phyloP scores from a whole-genome alignment of 352 stramenopile genomes.

The Hyaloperonospora arabidopsidis region DNA sequence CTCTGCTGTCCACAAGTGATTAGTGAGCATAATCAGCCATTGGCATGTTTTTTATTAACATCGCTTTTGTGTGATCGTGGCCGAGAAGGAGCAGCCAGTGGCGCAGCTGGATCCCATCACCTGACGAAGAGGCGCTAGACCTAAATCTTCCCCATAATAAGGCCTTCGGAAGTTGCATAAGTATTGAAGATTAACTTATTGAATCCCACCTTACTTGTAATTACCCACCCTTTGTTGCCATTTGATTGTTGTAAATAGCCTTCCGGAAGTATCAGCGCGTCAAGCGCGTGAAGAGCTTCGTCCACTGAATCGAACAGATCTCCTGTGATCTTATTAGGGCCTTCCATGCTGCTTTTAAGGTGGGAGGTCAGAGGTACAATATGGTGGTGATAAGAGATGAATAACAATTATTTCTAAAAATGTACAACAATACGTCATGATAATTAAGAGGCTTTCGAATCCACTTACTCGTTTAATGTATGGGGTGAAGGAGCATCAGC shows the following conservation, averaged over 20 bases:
- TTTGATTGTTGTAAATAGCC: constrained; percentile 1
- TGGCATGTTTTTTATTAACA: background rate
- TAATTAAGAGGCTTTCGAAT: no score
- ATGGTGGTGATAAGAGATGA: no score
- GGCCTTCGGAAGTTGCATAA: background rate
- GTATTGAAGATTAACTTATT: background rate
- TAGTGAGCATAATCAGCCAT: background rate
- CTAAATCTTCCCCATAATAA: background rate
- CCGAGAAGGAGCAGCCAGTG: background rate
- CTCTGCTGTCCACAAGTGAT: background rate
- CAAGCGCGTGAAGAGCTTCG: background rate
- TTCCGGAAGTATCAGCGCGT: background rate
- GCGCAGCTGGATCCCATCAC: background rate
- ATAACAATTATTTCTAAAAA: no score
- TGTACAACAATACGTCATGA: no score
- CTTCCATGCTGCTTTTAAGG: background rate
- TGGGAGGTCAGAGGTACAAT: background rate
- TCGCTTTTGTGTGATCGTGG: background rate
- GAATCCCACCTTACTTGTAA: background rate
- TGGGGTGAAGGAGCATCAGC: no score
- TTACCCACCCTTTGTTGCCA: background rate
- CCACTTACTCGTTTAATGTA: no score
- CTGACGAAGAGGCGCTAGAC: background rate
- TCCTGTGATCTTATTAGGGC: background rate
- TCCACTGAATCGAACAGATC: background rate